Percentiles rank a stretch among this genome's conserved stretches.
Evolutionary conservation across 768 basidiomycete species (phyloP).

Genomic region (Amylocystis lapponica): DNA sequence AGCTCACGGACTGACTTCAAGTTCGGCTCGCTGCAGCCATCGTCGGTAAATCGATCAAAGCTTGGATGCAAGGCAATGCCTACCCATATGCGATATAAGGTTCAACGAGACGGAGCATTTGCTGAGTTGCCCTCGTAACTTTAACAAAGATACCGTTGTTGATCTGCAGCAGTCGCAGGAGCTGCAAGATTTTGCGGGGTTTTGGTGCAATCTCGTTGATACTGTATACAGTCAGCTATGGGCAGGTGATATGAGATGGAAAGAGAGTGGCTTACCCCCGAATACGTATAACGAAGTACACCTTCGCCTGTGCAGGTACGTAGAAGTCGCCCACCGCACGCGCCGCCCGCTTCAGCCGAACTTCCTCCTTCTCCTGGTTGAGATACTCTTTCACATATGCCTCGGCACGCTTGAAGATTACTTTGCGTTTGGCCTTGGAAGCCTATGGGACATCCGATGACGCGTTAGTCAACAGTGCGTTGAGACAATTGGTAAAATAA

Average conservation of each 20-base stretch:
- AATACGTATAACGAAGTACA: slow-evolving; percentile 97
- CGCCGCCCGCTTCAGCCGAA: slow-evolving; percentile 90
- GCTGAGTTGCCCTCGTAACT: slow-evolving; percentile 91
- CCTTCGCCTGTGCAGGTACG: slow-evolving; percentile 93
- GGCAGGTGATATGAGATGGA: slow-evolving; percentile 5
- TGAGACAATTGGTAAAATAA: neutral
- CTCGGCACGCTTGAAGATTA: slow-evolving; percentile 99
- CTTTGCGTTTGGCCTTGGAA: slow-evolving; percentile 86
- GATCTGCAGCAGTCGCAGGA: slow-evolving; percentile 97
- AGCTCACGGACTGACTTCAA: slow-evolving; percentile 94
- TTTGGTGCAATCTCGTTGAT: slow-evolving; percentile 99
- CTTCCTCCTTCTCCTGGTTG: slow-evolving; percentile 89
- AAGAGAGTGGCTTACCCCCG: slow-evolving; percentile 65
- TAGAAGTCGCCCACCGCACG: slow-evolving; percentile 93
- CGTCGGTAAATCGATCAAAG: neutral
- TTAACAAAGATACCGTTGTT: slow-evolving; percentile 99
- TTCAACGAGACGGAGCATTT: slow-evolving; percentile 97
- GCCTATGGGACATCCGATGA: slow-evolving; percentile 50
- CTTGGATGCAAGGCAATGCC: too few species aligned
- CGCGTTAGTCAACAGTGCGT: neutral
- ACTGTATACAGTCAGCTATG: slow-evolving; percentile 41
- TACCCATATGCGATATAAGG: slow-evolving; percentile 97
- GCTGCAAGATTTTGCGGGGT: slow-evolving; percentile 97
- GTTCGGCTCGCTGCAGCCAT: slow-evolving; percentile 73
- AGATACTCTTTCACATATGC: slow-evolving; percentile 97